Evolutionary conservation across 106 monocot species (phyloP).

Genomic region (Alisma plantagoaquatica): DNA sequence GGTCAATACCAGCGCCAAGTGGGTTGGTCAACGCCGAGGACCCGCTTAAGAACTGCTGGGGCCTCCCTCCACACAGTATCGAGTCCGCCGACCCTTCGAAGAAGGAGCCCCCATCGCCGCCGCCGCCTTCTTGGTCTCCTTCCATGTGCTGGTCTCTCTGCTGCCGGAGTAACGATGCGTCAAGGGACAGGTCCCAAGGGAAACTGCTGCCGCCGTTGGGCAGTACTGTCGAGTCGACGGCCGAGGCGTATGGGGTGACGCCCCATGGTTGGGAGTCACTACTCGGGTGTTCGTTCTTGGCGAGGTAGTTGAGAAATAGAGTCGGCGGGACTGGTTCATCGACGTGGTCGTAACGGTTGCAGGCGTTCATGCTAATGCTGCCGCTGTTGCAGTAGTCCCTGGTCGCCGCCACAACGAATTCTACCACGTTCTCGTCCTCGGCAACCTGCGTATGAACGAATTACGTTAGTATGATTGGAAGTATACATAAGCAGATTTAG

Average conservation of each 20-base stretch:
- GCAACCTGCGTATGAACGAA: constrained; percentile 20
- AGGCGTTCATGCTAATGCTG: no score
- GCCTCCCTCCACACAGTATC: constrained; percentile 5
- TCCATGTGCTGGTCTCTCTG: constrained; percentile 15
- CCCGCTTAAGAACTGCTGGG: neutral
- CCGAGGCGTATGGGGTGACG: no score
- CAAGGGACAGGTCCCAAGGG: constrained; percentile 19
- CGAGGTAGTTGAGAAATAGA: neutral
- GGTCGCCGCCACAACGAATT: constrained; percentile 30
- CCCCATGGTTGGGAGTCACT: constrained; percentile 1
- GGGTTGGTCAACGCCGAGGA: constrained; percentile 2
- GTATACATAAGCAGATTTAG: neutral
- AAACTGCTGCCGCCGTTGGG: no score
- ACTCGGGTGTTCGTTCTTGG: neutral
- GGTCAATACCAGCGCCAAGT: constrained; percentile 4
- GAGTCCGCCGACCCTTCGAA: constrained; percentile 11
- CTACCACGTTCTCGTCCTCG: constrained; percentile 40
- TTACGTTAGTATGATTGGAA: neutral
- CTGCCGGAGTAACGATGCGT: constrained; percentile 23
- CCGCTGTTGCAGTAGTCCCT: neutral
- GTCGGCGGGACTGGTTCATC: constrained; percentile 11
- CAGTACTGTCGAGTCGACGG: no score
- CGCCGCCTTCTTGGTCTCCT: no score
- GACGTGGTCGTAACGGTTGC: neutral
- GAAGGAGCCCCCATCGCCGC: constrained; percentile 4